Conservation (phyloP, 495 filamentous ascomycete genomes). For the Acidiella bohemica region DNA sequence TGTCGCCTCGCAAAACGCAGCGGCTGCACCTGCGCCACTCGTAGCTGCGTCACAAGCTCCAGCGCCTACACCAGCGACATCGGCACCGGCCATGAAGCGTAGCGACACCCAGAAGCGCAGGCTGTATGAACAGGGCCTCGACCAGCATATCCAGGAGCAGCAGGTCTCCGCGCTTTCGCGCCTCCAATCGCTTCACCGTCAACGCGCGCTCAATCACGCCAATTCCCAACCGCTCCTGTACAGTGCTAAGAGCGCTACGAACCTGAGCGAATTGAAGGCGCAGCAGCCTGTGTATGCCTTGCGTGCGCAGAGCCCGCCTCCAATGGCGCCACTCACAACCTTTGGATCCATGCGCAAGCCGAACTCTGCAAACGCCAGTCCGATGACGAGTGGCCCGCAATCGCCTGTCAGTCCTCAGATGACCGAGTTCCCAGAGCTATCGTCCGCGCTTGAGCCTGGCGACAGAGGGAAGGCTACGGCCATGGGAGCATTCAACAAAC, state of each 20-base stretch:
- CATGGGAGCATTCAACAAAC: slow-evolving; percentile 71
- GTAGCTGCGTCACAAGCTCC: slow-evolving; percentile 6
- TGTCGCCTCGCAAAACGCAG: slow-evolving; percentile 57
- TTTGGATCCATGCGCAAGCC: slow-evolving; percentile 23
- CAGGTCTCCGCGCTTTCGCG: slow-evolving; percentile 63
- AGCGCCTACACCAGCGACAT: slow-evolving; percentile 21
- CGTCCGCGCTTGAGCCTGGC: slow-evolving; percentile 51
- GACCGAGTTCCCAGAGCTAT: slow-evolving; percentile 46
- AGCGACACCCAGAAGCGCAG: slow-evolving; percentile 52
- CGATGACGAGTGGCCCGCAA: slow-evolving; percentile 34
- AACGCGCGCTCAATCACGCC: slow-evolving; percentile 38
- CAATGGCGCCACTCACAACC: slow-evolving; percentile 30
- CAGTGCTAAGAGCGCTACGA: slow-evolving; percentile 42
- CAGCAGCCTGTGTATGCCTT: slow-evolving; percentile 37
- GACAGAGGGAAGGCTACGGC: slow-evolving; percentile 79
- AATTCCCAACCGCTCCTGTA: slow-evolving; percentile 26
- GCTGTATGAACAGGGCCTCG: slow-evolving; percentile 75
- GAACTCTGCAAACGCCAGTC: slow-evolving; percentile 19
- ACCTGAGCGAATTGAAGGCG: slow-evolving; percentile 40
- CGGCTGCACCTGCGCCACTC: slow-evolving; percentile 26
- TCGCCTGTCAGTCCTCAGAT: slow-evolving; percentile 58
- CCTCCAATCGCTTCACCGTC: slow-evolving; percentile 57
- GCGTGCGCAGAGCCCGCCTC: slow-evolving; percentile 40
- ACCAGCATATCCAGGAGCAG: slow-evolving; percentile 67
- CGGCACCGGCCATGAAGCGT: slow-evolving; percentile 29